Conservation (phyloP, 2,329 filamentous ascomycete genomes). For the Colletotrichum tropicale region DNA sequence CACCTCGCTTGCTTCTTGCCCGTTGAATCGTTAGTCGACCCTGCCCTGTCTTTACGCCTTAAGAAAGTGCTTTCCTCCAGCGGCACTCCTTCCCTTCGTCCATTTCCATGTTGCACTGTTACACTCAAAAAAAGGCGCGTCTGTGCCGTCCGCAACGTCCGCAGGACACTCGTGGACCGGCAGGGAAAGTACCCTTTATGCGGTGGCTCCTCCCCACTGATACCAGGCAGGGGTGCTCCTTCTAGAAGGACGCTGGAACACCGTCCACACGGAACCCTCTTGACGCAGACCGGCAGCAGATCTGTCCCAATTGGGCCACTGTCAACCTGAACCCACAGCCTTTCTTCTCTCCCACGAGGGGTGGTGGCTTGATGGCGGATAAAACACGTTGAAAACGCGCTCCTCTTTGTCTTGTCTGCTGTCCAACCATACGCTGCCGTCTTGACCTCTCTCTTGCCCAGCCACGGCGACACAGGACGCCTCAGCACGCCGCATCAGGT, state of each 20-base stretch:
- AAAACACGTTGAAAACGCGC: slow-evolving; percentile 14
- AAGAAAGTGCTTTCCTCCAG: not conserved
- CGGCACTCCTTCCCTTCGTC: not conserved
- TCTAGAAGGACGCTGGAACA: slow-evolving; percentile 14
- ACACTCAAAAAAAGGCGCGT: not conserved
- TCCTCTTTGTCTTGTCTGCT: not conserved
- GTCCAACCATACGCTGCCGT: not conserved
- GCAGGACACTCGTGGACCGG: not conserved
- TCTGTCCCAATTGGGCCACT: not conserved
- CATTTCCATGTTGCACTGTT: not conserved
- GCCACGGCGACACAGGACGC: not conserved
- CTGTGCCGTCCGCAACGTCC: not conserved
- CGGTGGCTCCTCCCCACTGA: not conserved
- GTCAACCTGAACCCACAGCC: not conserved
- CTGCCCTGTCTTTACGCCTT: not conserved
- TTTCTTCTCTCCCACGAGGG: not conserved
- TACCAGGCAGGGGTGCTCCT: slow-evolving; percentile 6
- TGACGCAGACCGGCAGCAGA: slow-evolving; percentile 5
- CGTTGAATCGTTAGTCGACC: not conserved
- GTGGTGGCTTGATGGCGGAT: not conserved
- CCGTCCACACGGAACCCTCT: slow-evolving; percentile 6
- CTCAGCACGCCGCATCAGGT: not conserved
- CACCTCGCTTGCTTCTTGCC: not conserved
- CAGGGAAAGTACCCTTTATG: not conserved
- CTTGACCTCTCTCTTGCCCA: not conserved